Evolutionary conservation across 805 yeast genomes (phyloP), one percentile per base, ranked within the genome.

Genomic region (Candida lessepsii): DNA sequence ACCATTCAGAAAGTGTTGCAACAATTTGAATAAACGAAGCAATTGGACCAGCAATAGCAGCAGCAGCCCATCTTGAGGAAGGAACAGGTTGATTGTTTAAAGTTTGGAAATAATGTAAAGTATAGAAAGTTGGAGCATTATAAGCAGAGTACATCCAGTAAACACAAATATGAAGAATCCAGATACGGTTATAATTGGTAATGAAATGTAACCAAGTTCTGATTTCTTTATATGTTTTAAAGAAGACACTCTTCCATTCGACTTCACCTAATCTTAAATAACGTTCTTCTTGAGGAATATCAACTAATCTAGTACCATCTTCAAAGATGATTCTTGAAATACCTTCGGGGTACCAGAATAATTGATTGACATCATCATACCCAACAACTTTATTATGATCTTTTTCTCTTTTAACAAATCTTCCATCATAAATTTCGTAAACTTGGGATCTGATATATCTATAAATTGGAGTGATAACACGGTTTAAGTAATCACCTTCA

Each of bases 341-440:
- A 76, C 99, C 99, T 70, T 95, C 98, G 35, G 98, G 97, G 69
- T 95, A 93, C 99, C 99, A 93, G 71, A 95, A 93, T 54, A 93
- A 76, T 75, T 93, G 99, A 67, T 93, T 93, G 46, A 93, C 95
- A 73, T 93, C 99, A 72, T 93, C 99, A 65, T 93, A 93, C 65
- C 99, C 95, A 56, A 86, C 76, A 48, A 86, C 71, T 50, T 80
- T 71, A 67, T 82, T 82, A 66, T 86, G 95, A 62, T 86, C 95
- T 59, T 71, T 81, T 71, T 86, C 93, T 70, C 95, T 83, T 64
- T 85, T 85, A 46, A 85, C 83, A 53, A 76, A 85, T 65, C 88
- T 81, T 45, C 93, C 93, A 52, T 85, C 88, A 47, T 77, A 76
- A 52, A 84, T 78, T 65, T 85, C 93, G 54, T 83, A 86, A 41